Conservation (phyloP, 2,329 filamentous ascomycete species). For the Zymoseptoria crescenta region DNA sequence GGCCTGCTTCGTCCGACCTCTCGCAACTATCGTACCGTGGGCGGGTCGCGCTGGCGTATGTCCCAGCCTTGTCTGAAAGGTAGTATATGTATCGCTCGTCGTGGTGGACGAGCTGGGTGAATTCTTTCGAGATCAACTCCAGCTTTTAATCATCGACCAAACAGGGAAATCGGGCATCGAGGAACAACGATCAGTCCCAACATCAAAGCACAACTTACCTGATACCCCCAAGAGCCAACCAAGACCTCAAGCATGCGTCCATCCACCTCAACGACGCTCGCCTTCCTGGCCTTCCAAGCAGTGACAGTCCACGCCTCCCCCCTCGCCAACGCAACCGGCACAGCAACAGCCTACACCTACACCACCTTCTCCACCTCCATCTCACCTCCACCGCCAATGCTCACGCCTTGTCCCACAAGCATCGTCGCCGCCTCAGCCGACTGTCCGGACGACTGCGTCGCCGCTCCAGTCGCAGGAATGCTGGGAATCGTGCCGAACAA, state of each 20-base stretch:
- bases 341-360: not conserved
- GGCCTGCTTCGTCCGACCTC: not conserved
- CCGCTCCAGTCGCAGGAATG: not conserved
- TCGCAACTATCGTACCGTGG: not conserved
- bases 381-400: not conserved
- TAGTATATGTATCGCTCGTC: not conserved
- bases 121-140: not conserved
- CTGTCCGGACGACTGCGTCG: not conserved
- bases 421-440: not conserved
- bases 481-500: not conserved
- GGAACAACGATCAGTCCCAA: not conserved
- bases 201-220: not conserved
- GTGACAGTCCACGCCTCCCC: not conserved
- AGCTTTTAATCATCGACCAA: not conserved
- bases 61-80: not conserved
- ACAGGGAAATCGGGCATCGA: not conserved
- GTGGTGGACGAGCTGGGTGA: not conserved
- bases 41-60: not conserved
- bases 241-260: not conserved
- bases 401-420: not conserved
- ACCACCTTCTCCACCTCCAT: not conserved
- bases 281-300: not conserved
- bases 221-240: not conserved
- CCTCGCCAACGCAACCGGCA: not conserved
- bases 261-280: not conserved